Evolutionary conservation across 371 early-diverging fungal genomes (phyloP).

Genomic region (Nematocida sp.): DNA sequence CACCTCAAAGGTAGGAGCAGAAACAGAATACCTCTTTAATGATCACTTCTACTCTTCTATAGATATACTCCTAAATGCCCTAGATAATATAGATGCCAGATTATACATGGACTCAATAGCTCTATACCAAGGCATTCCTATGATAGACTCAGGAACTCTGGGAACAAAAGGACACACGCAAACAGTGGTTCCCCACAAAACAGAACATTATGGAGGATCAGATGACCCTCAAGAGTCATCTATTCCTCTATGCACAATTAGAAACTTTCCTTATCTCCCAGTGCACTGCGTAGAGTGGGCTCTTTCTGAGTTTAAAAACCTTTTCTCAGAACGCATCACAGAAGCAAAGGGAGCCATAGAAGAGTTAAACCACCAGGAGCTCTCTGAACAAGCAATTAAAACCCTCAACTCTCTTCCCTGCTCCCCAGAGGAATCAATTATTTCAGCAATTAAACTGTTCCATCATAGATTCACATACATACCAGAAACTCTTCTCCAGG

Average conservation of each 20-base stretch:
- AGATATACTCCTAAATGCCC: conserved; percentile 90
- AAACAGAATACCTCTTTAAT: conserved; percentile 87
- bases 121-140: conserved; percentile 83
- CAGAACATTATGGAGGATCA: conserved; percentile 95
- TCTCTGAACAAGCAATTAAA: background rate
- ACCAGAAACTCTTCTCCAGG: conserved; percentile 58
- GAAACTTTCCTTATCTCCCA: conserved; percentile 96
- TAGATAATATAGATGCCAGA: conserved; percentile 97
- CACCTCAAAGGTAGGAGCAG: conserved; percentile 86
- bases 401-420: conserved; percentile 86
- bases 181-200: conserved; percentile 70
- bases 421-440: conserved; percentile 70
- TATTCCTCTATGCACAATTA: conserved; percentile 96
- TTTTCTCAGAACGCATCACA: conserved; percentile 69
- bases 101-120: conserved; percentile 94
- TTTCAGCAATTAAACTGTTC: conserved; percentile 52
- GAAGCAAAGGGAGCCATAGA: conserved; percentile 7
- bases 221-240: conserved; percentile 96
- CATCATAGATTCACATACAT: conserved; percentile 53
- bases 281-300: conserved; percentile 99
- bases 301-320: conserved; percentile 86
- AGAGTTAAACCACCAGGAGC: background rate
- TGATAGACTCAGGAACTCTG: conserved; percentile 95
- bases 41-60: conserved; percentile 82
- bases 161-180: conserved; percentile 99